Percentiles rank a stretch among this genome's conserved stretches.
Evolutionary conservation across 495 filamentous ascomycete genomes (phyloP).

Genomic region (Podospora comata): DNA sequence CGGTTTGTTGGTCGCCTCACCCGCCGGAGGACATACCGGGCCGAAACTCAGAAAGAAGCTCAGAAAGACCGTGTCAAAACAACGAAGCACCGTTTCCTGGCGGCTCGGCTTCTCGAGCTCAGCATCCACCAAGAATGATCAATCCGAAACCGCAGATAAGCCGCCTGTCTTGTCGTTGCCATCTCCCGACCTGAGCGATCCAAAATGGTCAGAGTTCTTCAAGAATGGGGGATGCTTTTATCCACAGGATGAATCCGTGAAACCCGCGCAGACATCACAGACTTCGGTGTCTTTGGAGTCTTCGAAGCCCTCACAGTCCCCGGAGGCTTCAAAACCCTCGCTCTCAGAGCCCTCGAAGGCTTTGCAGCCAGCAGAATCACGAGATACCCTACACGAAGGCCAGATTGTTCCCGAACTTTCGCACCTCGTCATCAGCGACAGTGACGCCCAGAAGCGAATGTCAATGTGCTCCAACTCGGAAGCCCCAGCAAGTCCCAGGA

Average conservation of each 20-base stretch:
- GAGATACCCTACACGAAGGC: slow-evolving; percentile 8
- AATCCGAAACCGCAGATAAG: slow-evolving; percentile 27
- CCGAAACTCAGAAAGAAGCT: slow-evolving; percentile 42
- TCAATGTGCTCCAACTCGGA: slow-evolving; percentile 20
- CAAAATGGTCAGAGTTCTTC: slow-evolving; percentile 38
- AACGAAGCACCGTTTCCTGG: slow-evolving; percentile 28
- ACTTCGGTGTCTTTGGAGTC: too few species aligned
- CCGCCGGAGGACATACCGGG: slow-evolving; percentile 25
- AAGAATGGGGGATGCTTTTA: slow-evolving; percentile 34
- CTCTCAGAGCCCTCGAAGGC: background rate
- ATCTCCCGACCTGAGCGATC: slow-evolving; percentile 30
- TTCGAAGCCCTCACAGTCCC: too few species aligned
- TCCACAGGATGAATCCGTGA: background rate
- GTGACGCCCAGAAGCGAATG: slow-evolving; percentile 25
- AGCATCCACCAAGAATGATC: slow-evolving; percentile 22
- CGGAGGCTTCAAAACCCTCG: too few species aligned
- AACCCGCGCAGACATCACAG: background rate
- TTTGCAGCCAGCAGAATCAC: background rate
- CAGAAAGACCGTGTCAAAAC: slow-evolving; percentile 38
- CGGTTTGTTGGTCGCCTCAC: slow-evolving; percentile 26
- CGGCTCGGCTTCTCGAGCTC: slow-evolving; percentile 23
- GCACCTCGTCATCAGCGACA: slow-evolving; percentile 28
- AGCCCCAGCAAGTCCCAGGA: slow-evolving; percentile 6
- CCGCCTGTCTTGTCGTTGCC: slow-evolving; percentile 12
- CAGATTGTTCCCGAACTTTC: slow-evolving; percentile 41